phyloP scores from a whole-genome alignment of 1,139 yeast species.

The Hansenula lynferdii region DNA sequence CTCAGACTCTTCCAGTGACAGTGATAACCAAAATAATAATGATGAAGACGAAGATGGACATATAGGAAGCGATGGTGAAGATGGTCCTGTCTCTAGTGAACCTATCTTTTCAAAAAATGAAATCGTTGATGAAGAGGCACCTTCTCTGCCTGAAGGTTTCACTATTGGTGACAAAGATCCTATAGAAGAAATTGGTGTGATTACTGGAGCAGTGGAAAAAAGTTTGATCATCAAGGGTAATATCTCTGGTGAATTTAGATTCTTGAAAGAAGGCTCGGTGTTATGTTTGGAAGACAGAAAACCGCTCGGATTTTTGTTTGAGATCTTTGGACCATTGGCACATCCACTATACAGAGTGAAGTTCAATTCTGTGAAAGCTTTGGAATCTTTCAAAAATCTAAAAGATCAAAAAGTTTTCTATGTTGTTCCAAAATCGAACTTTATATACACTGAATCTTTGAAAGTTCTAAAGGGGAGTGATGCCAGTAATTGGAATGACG shows the following conservation, averaged over 20 bases:
- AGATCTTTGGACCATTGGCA: constrained; percentile 86
- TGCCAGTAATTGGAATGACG: constrained; percentile 93
- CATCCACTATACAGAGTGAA: constrained; percentile 79
- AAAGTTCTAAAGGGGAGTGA: constrained; percentile 80
- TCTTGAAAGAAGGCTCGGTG: constrained; percentile 76
- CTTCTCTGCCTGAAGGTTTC: constrained; percentile 65
- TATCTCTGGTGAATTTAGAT: constrained; percentile 82
- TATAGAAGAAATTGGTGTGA: constrained; percentile 69
- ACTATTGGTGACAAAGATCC: constrained; percentile 53
- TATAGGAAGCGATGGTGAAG: constrained; percentile 15
- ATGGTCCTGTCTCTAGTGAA: constrained; percentile 35
- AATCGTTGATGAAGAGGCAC: constrained; percentile 60
- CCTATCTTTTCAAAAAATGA: constrained; percentile 84
- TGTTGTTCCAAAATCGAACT: constrained; percentile 78
- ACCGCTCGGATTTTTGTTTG: constrained; percentile 79
- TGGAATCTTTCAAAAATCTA: constrained; percentile 34
- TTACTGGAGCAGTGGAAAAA: constrained; percentile 65
- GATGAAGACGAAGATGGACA: constrained; percentile 19
- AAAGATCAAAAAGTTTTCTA: constrained; percentile 63
- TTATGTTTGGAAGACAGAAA: constrained; percentile 72
- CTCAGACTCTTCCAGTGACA: constrained; percentile 12
- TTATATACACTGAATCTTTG: constrained; percentile 69
- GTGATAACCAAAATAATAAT: constrained; percentile 13
- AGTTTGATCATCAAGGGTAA: constrained; percentile 69
- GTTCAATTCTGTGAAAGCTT: constrained; percentile 52